A percentile compares a stretch with the other conserved stretches of the same genome.
These are phyloP conservation scores for Nitzschia inconspicua DNA, from an alignment of 108 stramenopile genomes.

Conservation along the genomic window DNA sequence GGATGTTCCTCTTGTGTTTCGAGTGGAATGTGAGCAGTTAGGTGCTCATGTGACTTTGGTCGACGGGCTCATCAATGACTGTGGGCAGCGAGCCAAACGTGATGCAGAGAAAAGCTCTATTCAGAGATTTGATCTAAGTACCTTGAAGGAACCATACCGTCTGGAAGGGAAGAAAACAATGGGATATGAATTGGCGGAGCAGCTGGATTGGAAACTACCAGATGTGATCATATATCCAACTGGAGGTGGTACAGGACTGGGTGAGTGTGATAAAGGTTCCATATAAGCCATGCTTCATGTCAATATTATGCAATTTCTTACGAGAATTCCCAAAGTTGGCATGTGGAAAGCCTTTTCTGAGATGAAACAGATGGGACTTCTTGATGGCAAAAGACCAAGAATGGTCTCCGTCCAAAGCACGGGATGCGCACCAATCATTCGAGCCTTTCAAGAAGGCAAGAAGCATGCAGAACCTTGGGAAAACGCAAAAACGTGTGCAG, in stretches of 20 bases:
- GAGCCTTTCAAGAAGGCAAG: constrained; percentile 22
- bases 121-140: constrained; percentile 22
- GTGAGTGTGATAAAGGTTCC: no score
- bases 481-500: constrained; percentile 12
- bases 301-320: no score
- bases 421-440: constrained; percentile 17
- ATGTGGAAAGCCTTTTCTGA: constrained; percentile 34
- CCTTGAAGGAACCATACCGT: constrained; percentile 28
- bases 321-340: no score
- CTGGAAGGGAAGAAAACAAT: constrained; percentile 32
- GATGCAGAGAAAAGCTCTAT: constrained; percentile 8
- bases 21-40: constrained; percentile 4
- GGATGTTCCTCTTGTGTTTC: constrained; percentile 6
- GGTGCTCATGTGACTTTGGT: constrained; percentile 14
- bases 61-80: constrained; percentile 27
- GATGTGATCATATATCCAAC: constrained; percentile 31
- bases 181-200: constrained; percentile 27
- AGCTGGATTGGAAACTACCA: constrained; percentile 18
- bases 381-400: constrained; percentile 17
- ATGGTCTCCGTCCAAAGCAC: constrained; percentile 23
- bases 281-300: no score
- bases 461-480: constrained; percentile 21
- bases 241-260: constrained; percentile 28
- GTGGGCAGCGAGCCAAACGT: constrained; percentile 10
- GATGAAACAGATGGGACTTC: constrained; percentile 18